A percentile compares a stretch with the other conserved stretches of the same genome.
Conservation (phyloP, 768 basidiomycete species). For the Steccherinum ochraceum region DNA sequence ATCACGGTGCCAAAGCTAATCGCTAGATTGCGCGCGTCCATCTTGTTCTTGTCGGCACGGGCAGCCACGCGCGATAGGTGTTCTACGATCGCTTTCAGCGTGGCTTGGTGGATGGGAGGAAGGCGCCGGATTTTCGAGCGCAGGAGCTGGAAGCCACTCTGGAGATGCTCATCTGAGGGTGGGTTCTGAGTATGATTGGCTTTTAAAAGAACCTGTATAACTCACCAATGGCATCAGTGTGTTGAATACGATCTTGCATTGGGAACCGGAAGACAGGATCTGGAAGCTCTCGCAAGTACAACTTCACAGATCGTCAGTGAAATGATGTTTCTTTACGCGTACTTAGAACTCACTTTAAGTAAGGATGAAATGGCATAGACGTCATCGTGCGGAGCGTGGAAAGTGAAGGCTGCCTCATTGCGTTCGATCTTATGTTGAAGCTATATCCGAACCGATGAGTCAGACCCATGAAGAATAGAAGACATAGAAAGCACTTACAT, state of each 20-base stretch:
- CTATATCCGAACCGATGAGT: slow-evolving; percentile 36
- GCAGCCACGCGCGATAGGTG: slow-evolving; percentile 73
- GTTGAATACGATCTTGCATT: slow-evolving; percentile 73
- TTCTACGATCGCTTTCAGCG: slow-evolving; percentile 73
- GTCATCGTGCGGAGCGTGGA: slow-evolving; percentile 68
- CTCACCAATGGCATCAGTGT: slow-evolving; percentile 71
- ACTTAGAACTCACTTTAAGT: slow-evolving; percentile 58
- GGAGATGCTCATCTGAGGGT: slow-evolving; percentile 58
- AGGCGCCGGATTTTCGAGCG: slow-evolving; percentile 84
- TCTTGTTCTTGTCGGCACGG: slow-evolving; percentile 74
- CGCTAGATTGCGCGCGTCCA: slow-evolving; percentile 89
- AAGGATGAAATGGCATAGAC: slow-evolving; percentile 79
- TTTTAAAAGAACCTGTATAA: not conserved
- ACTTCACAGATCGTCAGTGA: too few species aligned
- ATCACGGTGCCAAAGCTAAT: slow-evolving; percentile 87
- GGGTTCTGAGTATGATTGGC: slow-evolving; percentile 1
- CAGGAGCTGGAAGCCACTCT: slow-evolving; percentile 67
- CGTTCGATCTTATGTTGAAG: slow-evolving; percentile 83
- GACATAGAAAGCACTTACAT: slow-evolving; percentile 37
- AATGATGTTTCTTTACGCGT: not conserved
- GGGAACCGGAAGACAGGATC: slow-evolving; percentile 85
- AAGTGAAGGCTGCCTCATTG: slow-evolving; percentile 70
- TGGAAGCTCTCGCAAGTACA: slow-evolving; percentile 81
- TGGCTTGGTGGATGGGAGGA: slow-evolving; percentile 79
- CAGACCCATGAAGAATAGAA: slow-evolving; percentile 2